phyloP scores from a whole-genome alignment of 2,329 filamentous ascomycete genomes.

The Penicillium paneum region DNA sequence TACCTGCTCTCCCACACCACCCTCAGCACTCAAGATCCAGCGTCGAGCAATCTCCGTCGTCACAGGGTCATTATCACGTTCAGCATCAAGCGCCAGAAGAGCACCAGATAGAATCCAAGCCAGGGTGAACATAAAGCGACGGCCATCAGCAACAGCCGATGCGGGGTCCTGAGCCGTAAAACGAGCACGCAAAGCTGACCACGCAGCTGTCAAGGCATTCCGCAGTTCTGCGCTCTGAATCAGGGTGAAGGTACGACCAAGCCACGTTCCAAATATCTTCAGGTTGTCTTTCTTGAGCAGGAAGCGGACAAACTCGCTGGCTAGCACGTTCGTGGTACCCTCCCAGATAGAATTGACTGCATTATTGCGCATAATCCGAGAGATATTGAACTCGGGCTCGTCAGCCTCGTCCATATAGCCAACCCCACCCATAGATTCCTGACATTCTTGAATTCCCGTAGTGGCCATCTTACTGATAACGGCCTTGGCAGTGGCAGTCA shows the following conservation, averaged over 20 bases:
- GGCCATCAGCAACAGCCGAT: conserved; percentile 28
- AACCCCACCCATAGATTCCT: conserved; percentile 39
- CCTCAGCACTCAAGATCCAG: conserved; percentile 35
- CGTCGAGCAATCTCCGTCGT: conserved; percentile 37
- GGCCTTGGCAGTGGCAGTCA: conserved; percentile 36
- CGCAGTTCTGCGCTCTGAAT: conserved; percentile 11
- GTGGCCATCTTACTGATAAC: conserved; percentile 35
- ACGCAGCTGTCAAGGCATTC: conserved; percentile 11
- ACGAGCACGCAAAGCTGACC: conserved; percentile 17
- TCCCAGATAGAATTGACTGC: conserved; percentile 62
- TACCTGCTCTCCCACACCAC: conserved; percentile 30
- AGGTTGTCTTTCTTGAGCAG: conserved; percentile 26
- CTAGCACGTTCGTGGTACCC: conserved; percentile 69
- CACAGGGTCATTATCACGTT: conserved; percentile 32
- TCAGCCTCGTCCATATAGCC: conserved; percentile 41
- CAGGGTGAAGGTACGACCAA: conserved; percentile 37
- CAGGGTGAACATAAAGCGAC: conserved; percentile 37
- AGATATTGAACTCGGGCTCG: conserved; percentile 63
- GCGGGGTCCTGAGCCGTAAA: conserved; percentile 16
- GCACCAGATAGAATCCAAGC: conserved; percentile 36
- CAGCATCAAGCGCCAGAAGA: conserved; percentile 40
- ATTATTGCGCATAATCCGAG: conserved; percentile 63
- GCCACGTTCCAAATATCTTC: conserved; percentile 38
- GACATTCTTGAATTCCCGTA: conserved; percentile 36
- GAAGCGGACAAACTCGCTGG: conserved; percentile 49